Percentiles rank a stretch among this genome's conserved stretches.
These are phyloP conservation scores for Westerdykella ornata DNA, from an alignment of 2,329 filamentous ascomycete species.

Conservation along the genomic window DNA sequence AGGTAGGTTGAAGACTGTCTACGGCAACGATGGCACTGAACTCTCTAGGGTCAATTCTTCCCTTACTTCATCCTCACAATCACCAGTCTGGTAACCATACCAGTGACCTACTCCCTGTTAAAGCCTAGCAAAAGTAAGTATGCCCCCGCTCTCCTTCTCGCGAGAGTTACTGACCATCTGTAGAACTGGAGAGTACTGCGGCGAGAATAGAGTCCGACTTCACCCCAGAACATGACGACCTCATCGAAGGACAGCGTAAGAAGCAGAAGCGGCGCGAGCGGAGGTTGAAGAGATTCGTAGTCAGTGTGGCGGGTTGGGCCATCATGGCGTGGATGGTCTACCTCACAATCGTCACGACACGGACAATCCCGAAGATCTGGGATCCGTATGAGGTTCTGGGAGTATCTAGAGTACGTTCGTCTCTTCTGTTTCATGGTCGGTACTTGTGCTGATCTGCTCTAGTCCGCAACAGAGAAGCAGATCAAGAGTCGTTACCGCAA, in stretches of 20 bases:
- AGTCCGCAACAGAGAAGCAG: constrained; percentile 78
- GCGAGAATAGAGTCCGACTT: constrained; percentile 76
- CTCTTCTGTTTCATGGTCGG: constrained; percentile 1
- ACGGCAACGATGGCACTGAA: not conserved
- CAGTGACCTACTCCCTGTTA: constrained; percentile 82
- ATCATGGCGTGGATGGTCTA: constrained; percentile 88
- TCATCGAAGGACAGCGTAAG: constrained; percentile 74
- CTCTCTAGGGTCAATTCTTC: constrained; percentile 80
- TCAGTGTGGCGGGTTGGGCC: constrained; percentile 70
- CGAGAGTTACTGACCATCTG: constrained; percentile 8
- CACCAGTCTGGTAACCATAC: constrained; percentile 77
- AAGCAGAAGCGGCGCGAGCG: constrained; percentile 87
- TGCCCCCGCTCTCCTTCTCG: constrained; percentile 3
- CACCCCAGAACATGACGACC: constrained; percentile 71
- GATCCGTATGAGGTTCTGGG: constrained; percentile 95
- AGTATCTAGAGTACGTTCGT: constrained; percentile 62
- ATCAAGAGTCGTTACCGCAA: constrained; percentile 89
- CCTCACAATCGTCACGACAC: constrained; percentile 73
- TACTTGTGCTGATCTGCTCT: constrained; percentile 15
- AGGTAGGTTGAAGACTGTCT: constrained; percentile 48
- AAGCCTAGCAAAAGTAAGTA: constrained; percentile 62
- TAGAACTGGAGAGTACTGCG: constrained; percentile 69
- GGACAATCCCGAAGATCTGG: constrained; percentile 71
- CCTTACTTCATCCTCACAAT: constrained; percentile 97
- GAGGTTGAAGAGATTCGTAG: constrained; percentile 74